These are phyloP conservation scores for Lactarius sp. DNA, from an alignment of 768 basidiomycete genomes.

Conservation along the genomic window DNA sequence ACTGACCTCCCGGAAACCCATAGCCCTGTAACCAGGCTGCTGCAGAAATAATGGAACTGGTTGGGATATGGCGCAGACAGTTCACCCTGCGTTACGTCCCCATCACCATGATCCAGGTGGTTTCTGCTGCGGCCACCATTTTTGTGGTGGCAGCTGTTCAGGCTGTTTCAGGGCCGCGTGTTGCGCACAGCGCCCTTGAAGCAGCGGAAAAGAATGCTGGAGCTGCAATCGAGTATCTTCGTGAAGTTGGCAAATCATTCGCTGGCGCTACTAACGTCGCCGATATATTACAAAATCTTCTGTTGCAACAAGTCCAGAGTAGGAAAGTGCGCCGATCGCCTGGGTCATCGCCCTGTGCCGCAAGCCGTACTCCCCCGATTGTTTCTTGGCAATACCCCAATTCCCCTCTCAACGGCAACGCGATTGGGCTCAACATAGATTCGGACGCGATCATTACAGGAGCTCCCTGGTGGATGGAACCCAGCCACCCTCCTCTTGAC, in stretches of 20 bases:
- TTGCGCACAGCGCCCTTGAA: slow-evolving; percentile 17
- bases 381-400: background rate
- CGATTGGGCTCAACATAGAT: background rate
- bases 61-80: slow-evolving; percentile 16
- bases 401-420: background rate
- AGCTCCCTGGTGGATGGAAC: slow-evolving; percentile 4
- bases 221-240: slow-evolving; percentile 18
- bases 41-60: slow-evolving; percentile 25
- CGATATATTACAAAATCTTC: slow-evolving; percentile 22
- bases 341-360: background rate
- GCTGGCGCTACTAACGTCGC: slow-evolving; percentile 20
- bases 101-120: slow-evolving; percentile 26
- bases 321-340: slow-evolving; percentile 24
- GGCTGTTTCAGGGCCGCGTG: slow-evolving; percentile 22
- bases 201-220: slow-evolving; percentile 12
- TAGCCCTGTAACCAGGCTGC: slow-evolving; percentile 25
- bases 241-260: slow-evolving; percentile 23
- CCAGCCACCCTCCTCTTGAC: background rate
- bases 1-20: background rate
- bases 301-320: slow-evolving; percentile 19
- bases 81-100: slow-evolving; percentile 24
- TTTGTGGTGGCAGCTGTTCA: slow-evolving; percentile 27
- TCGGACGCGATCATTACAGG: background rate
- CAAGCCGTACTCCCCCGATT: background rate
- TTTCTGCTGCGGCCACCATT: slow-evolving; percentile 27